Percentiles rank a stretch among this genome's conserved stretches.
Conservation (phyloP, 225 moss, liverwort and hornwort genomes). For the Lunularia cruciata region DNA sequence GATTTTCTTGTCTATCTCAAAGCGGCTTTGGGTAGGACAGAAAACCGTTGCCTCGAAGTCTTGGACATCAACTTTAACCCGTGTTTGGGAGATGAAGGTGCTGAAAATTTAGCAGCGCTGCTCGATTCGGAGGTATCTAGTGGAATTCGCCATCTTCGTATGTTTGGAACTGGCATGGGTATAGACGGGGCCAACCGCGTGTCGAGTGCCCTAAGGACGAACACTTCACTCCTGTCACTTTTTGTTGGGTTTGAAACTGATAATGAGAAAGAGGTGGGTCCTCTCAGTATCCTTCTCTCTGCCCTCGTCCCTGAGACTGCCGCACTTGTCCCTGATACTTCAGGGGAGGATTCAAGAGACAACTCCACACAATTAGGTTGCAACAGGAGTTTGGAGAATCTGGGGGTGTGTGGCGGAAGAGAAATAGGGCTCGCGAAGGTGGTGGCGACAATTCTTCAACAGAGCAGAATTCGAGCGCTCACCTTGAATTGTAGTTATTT, state of each 20-base stretch:
- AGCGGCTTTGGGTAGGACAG: constrained; percentile 11
- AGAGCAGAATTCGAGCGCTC: constrained; percentile 18
- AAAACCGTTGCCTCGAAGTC: constrained; percentile 2
- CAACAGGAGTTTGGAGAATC: constrained; percentile 20
- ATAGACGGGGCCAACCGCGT: constrained; percentile 12
- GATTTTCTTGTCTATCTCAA: constrained; percentile 20
- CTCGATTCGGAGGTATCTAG: constrained; percentile 1
- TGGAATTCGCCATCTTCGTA: constrained; percentile 19
- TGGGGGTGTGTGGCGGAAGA: constrained; percentile 22
- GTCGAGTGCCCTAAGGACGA: constrained; percentile 8
- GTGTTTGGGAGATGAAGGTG: constrained; percentile 19
- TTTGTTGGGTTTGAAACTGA: constrained; percentile 25
- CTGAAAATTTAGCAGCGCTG: constrained; percentile 18
- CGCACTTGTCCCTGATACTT: too few species aligned
- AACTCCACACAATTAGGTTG: not conserved
- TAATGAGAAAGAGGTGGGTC: constrained; percentile 19
- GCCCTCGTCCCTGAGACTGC: constrained; percentile 11
- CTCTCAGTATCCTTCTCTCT: constrained; percentile 13
- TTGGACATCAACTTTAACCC: constrained; percentile 22
- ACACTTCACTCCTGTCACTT: constrained; percentile 19
- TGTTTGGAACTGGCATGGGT: constrained; percentile 28
- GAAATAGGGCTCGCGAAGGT: constrained; percentile 10
- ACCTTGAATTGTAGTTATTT: constrained; percentile 23
- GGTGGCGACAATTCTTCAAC: constrained; percentile 7
- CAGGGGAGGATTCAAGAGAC: not conserved